phyloP scores from a whole-genome alignment of 1,284 basidiomycete genomes.

The Xerocomus minutiporus region DNA sequence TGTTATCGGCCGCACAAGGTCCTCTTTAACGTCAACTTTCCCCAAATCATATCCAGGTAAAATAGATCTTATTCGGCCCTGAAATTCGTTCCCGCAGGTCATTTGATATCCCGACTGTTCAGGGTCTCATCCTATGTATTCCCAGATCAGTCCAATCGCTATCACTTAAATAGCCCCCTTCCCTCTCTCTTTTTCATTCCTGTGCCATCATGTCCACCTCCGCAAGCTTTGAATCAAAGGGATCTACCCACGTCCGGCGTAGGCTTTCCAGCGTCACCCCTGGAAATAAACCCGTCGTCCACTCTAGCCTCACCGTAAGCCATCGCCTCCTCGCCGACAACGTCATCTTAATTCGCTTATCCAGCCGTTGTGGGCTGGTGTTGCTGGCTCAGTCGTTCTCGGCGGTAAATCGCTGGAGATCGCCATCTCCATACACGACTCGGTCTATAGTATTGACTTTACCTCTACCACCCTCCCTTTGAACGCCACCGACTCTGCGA shows the following conservation, averaged over 20 bases:
- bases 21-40: too few species aligned
- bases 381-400: constrained; percentile 56
- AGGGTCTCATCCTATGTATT: constrained; percentile 14
- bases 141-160: constrained; percentile 2
- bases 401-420: constrained; percentile 61
- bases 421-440: constrained; percentile 74
- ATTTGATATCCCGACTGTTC: constrained; percentile 19
- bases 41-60: too few species aligned
- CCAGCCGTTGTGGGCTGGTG: constrained; percentile 81
- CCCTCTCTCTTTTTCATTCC: constrained; percentile 16
- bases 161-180: constrained; percentile 25
- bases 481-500: constrained; percentile 43
- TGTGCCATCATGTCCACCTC: constrained; percentile 40
- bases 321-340: constrained; percentile 18
- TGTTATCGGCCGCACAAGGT: too few species aligned
- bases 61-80: neutral
- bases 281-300: constrained; percentile 47
- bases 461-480: constrained; percentile 51
- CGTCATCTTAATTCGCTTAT: constrained; percentile 16
- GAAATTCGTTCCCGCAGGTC: neutral
- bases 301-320: constrained; percentile 61
- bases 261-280: constrained; percentile 56
- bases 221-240: constrained; percentile 53
- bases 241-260: constrained; percentile 57
- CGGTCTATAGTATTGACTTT: constrained; percentile 76